These are phyloP conservation scores for Porodaedalea pini DNA, from an alignment of 1,284 basidiomycete species.

Conservation along the genomic window DNA sequence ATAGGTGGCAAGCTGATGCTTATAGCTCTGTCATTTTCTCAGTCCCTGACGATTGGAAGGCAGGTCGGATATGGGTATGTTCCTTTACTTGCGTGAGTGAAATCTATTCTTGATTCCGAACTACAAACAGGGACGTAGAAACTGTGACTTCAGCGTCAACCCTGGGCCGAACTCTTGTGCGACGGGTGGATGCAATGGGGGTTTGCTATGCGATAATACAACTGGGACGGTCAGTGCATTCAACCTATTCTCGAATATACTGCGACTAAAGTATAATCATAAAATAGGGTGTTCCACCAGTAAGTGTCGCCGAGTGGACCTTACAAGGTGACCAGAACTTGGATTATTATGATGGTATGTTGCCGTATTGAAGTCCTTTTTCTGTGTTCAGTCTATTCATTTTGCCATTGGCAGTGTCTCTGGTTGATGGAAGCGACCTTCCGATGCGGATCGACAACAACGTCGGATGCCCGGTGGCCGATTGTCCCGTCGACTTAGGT, in stretches of 20 bases:
- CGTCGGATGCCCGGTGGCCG: conserved; percentile 45
- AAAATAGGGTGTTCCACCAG: conserved; percentile 54
- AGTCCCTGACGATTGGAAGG: conserved; percentile 31
- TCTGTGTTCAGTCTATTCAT: no score
- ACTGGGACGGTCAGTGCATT: conserved; percentile 55
- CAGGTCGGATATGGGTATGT: conserved; percentile 29
- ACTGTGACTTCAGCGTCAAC: conserved; percentile 39
- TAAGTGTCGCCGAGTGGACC: conserved; percentile 58
- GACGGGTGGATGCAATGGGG: conserved; percentile 46
- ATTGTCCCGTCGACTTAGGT: conserved; percentile 54
- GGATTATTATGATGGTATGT: conserved; percentile 48
- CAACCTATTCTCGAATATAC: conserved; percentile 42
- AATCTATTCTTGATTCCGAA: background rate
- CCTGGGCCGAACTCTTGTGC: conserved; percentile 38
- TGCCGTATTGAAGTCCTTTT: no score
- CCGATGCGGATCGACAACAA: conserved; percentile 53
- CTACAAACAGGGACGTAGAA: conserved; percentile 42
- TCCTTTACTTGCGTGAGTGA: background rate
- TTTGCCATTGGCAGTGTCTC: conserved; percentile 54
- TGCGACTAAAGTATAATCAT: background rate
- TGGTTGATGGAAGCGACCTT: conserved; percentile 59
- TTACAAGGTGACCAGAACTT: conserved; percentile 35
- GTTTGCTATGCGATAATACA: conserved; percentile 39
- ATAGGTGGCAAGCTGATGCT: conserved; percentile 27
- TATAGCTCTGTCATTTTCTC: conserved; percentile 23